Conservation (phyloP, 495 filamentous ascomycete species). For the Poronia punctata region DNA sequence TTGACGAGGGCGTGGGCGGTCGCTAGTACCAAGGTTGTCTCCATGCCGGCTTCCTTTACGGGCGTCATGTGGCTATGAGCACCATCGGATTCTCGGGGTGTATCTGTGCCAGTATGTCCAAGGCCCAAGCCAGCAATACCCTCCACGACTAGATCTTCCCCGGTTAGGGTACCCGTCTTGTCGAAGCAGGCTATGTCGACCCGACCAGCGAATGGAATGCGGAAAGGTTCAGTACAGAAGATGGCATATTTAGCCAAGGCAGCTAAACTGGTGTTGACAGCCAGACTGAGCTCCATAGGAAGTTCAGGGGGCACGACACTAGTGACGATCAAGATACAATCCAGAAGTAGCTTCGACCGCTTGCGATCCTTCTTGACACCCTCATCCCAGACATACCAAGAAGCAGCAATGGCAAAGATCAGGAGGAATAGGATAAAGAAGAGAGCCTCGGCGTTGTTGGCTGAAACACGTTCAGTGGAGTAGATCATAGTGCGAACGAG, state of each 20-base stretch:
- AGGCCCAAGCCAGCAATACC: slow-evolving; percentile 86
- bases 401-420: slow-evolving; percentile 92
- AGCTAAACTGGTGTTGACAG: slow-evolving; percentile 97
- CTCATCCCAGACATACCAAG: slow-evolving; percentile 99
- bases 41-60: slow-evolving; percentile 56
- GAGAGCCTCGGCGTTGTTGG: slow-evolving; percentile 90
- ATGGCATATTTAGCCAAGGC: slow-evolving; percentile 92
- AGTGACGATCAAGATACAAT: slow-evolving; percentile 95
- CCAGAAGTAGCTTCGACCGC: slow-evolving; percentile 91
- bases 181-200: slow-evolving; percentile 98
- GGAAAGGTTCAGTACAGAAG: slow-evolving; percentile 98
- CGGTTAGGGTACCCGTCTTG: slow-evolving; percentile 95
- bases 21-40: slow-evolving; percentile 89
- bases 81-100: slow-evolving; percentile 61
- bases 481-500: slow-evolving; percentile 99
- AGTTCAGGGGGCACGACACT: slow-evolving; percentile 96
- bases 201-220: slow-evolving; percentile 94
- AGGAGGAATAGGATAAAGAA: slow-evolving; percentile 95
- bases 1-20: slow-evolving; percentile 94
- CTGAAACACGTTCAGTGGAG: slow-evolving; percentile 95
- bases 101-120: slow-evolving; percentile 56
- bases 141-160: slow-evolving; percentile 95
- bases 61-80: slow-evolving; percentile 67
- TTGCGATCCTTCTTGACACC: slow-evolving; percentile 89
- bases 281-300: slow-evolving; percentile 95